phyloP scores from a whole-genome alignment of 23 red algal genomes.

The Gracilaria domingensis region DNA sequence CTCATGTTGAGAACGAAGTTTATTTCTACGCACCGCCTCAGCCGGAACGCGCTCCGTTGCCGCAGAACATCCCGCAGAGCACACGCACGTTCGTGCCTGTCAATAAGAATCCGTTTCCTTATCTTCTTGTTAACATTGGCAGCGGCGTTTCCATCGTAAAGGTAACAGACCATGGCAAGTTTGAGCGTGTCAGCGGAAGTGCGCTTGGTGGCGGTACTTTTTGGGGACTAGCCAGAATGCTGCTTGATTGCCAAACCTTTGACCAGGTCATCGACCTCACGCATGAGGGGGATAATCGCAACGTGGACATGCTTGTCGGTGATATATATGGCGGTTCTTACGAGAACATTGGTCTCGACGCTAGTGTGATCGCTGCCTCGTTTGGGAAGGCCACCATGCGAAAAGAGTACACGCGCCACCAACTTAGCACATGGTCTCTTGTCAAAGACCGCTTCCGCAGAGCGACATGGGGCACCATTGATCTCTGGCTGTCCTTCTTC shows the following conservation, averaged over 20 bases:
- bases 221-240: slow-evolving; percentile 94
- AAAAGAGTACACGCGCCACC: slow-evolving; percentile 43
- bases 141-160: slow-evolving; percentile 92
- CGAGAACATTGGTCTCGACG: slow-evolving; percentile 78
- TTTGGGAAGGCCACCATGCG: slow-evolving; percentile 98
- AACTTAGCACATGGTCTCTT: slow-evolving; percentile 41
- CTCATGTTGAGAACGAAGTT: slow-evolving; percentile 84
- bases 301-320: slow-evolving; percentile 99
- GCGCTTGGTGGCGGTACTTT: slow-evolving; percentile 95
- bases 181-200: slow-evolving; percentile 89
- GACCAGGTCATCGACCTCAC: slow-evolving; percentile 97
- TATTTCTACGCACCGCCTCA: slow-evolving; percentile 50
- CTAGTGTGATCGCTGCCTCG: slow-evolving; percentile 92
- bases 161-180: slow-evolving; percentile 80
- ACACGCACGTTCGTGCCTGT: slow-evolving; percentile 64
- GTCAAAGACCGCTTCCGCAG: slow-evolving; percentile 69
- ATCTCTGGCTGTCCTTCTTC: slow-evolving; percentile 83
- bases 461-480: slow-evolving; percentile 71
- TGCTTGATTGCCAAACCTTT: slow-evolving; percentile 97
- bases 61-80: slow-evolving; percentile 13
- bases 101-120: slow-evolving; percentile 84
- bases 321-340: slow-evolving; percentile 97
- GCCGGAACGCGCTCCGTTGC: slow-evolving; percentile 3
- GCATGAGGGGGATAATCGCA: slow-evolving; percentile 82
- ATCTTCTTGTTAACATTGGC: slow-evolving; percentile 96